Base-by-base conservation (phyloP, 2,329 filamentous ascomycete species). In the Cladorrhinum sp. region DNA sequence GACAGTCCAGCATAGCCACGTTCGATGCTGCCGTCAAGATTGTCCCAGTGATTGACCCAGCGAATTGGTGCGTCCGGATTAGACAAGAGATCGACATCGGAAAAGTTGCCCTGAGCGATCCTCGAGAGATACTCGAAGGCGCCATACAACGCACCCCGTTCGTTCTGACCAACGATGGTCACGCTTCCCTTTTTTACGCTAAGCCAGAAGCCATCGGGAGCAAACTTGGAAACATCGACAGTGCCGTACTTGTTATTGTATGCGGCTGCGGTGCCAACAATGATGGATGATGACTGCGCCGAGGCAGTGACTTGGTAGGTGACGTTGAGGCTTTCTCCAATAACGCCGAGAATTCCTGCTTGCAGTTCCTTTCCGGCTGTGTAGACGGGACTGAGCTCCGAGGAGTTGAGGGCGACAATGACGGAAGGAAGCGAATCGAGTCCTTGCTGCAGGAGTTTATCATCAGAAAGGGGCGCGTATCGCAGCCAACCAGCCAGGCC, bases 31-130 rank as follows among this genome's bases (percentile, higher is more conserved):
- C 87, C 82, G 42, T 64, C 60, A 70, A 90, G 76, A 65, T 91
- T 90, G 69, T 91, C 86, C 88, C 88, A 91, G 65, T 91, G 82
- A 68, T 91, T 90, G 0, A 85, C 81, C 88, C 87, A 90, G 64
- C 88, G 80, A 48, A 91, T 82, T 0, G 82, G 82, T 0, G 82
- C 84, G 60, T 80, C 78, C 0, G 86, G 86, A 64, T 82, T 88
- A 8, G 79, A 80, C 2, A 79, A 73, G 52, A 79, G 79, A 3
- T 79, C 70, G 0, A 79, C 76, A 1, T 76, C 66, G 0, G 78
- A 77, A 61, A 84, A 75, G 51, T 86, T 81, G 23, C 80, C 82
- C 69, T 86, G 86, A 0, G 81, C 84, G n/a, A 91, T 75, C 71
- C 82, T 79, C 1, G 84, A 86, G 9, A 91, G 78, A 64, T 89